These are phyloP conservation scores for Pythium angustatum DNA, from an alignment of 352 stramenopile genomes.

Conservation along the genomic window DNA sequence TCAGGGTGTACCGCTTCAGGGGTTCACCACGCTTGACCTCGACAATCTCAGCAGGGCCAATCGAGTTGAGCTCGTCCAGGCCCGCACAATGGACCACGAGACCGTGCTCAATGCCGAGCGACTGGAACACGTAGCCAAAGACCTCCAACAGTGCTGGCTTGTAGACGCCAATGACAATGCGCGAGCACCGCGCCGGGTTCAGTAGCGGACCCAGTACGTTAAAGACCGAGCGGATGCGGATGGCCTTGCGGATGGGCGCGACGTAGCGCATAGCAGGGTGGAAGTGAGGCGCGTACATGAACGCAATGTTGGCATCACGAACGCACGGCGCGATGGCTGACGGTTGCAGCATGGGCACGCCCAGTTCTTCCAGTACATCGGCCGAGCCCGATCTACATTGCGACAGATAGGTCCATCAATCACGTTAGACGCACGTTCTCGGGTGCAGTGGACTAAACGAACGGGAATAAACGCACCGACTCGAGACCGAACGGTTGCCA, in stretches of 20 bases:
- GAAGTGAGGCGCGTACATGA: slow-evolving; percentile 98
- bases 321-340: slow-evolving; percentile 92
- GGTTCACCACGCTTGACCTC: slow-evolving; percentile 61
- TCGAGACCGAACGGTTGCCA: slow-evolving; percentile 96
- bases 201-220: slow-evolving; percentile 99
- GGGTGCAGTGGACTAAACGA: not conserved
- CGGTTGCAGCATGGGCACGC: slow-evolving; percentile 94
- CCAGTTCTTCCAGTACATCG: slow-evolving; percentile 97
- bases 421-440: not conserved
- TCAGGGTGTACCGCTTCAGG: slow-evolving; percentile 48
- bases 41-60: slow-evolving; percentile 87
- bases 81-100: slow-evolving; percentile 98
- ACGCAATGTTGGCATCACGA: slow-evolving; percentile 91
- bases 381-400: slow-evolving; percentile 86
- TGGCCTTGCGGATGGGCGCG: slow-evolving; percentile 94
- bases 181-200: slow-evolving; percentile 95
- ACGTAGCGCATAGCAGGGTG: slow-evolving; percentile 96
- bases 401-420: not conserved
- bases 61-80: slow-evolving; percentile 98
- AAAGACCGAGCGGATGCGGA: slow-evolving; percentile 96
- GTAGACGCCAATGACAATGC: slow-evolving; percentile 99
- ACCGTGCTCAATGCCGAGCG: slow-evolving; percentile 95
- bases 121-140: slow-evolving; percentile 81
- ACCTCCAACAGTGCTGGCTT: slow-evolving; percentile 90
- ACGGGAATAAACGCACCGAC: slow-evolving; percentile 40